These are phyloP conservation scores for Vitis hybrid DNA, from an alignment of 177 flowering plant species.

Conservation along the genomic window DNA sequence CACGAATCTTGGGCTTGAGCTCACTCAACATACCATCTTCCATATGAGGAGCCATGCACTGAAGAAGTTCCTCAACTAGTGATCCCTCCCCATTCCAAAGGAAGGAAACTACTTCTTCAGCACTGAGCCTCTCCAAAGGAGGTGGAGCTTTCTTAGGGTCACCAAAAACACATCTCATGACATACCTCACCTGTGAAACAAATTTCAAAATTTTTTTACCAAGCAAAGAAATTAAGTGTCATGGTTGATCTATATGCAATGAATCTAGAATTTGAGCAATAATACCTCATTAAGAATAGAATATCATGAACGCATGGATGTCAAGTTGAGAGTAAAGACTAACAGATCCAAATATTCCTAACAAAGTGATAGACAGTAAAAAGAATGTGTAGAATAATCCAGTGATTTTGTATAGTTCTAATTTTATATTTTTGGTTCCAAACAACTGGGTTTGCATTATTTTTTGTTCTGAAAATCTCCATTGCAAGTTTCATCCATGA, in stretches of 20 bases:
- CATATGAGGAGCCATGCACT: slow-evolving; percentile 79
- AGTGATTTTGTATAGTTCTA: background rate
- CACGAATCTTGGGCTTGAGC: slow-evolving; percentile 61
- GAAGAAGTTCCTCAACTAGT: slow-evolving; percentile 81
- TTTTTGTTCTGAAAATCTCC: too few relatives aligned
- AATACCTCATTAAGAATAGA: background rate
- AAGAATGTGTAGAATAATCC: background rate
- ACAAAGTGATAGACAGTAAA: background rate
- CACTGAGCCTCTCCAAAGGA: slow-evolving; percentile 75
- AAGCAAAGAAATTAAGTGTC: background rate
- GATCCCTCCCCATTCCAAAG: slow-evolving; percentile 97
- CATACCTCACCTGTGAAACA: slow-evolving; percentile 80
- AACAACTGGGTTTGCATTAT: too few relatives aligned
- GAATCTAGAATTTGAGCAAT: background rate
- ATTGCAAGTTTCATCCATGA: too few relatives aligned
- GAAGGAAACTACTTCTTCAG: slow-evolving; percentile 61
- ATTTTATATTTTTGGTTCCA: too few relatives aligned
- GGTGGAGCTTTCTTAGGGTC: slow-evolving; percentile 96
- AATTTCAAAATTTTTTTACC: slow-evolving; percentile 7
- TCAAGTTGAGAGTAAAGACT: background rate
- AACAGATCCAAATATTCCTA: background rate
- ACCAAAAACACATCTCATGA: slow-evolving; percentile 81
- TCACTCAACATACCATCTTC: slow-evolving; percentile 60
- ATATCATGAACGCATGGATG: background rate
- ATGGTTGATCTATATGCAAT: background rate